A percentile compares a stretch with the other conserved stretches of the same genome.
phyloP scores from a whole-genome alignment of 495 filamentous ascomycete genomes.

The Podospora tetraspora region DNA sequence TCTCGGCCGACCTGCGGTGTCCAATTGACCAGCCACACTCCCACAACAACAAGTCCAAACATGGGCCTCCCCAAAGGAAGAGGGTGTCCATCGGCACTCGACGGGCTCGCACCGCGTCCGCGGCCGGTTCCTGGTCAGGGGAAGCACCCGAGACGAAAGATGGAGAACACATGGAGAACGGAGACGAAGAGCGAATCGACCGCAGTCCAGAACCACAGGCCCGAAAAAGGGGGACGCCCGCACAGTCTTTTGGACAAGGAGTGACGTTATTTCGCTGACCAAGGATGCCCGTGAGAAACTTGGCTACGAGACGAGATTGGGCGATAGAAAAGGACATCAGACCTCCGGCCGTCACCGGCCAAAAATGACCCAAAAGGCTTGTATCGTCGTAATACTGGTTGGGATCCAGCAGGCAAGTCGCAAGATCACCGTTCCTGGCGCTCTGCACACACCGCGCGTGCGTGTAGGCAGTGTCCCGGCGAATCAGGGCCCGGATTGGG shows the following conservation, averaged over 20 bases:
- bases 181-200: background rate
- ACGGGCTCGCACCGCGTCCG: background rate
- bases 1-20: conserved; percentile 1
- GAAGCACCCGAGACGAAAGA: background rate
- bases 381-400: background rate
- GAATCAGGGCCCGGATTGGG: background rate
- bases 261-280: conserved; percentile 11
- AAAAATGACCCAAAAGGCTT: background rate
- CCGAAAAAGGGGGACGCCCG: conserved; percentile 5
- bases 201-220: background rate
- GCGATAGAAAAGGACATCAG: background rate
- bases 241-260: background rate
- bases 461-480: background rate
- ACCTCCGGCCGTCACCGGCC: background rate
- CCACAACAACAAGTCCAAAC: background rate
- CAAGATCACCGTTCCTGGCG: background rate
- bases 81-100: background rate
- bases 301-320: conserved; percentile 7
- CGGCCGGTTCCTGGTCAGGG: background rate
- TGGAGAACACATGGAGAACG: background rate
- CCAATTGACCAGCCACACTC: conserved; percentile 6
- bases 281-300: conserved; percentile 4
- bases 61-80: background rate
- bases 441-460: background rate
- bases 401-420: background rate